phyloP scores from a whole-genome alignment of 331 rosid genomes.

The Spiraea crenata region DNA sequence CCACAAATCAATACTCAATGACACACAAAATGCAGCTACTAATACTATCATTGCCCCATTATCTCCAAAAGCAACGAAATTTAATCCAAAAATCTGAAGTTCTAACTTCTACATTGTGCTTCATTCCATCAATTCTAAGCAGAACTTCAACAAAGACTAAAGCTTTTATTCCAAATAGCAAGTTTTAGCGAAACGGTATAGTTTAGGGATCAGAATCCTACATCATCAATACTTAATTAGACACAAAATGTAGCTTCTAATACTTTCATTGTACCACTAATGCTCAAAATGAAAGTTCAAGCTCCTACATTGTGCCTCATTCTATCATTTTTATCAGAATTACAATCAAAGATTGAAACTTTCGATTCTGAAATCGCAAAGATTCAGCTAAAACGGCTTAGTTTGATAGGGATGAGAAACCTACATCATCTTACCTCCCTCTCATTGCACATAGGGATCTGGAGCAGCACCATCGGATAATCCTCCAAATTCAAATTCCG shows the following conservation, averaged over 20 bases:
- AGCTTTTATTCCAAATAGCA: no score
- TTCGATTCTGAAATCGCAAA: no score
- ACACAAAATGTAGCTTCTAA: no score
- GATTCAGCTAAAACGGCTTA: background rate
- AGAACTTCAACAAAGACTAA: no score
- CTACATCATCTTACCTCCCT: slow-evolving; percentile 98
- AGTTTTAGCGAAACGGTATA: no score
- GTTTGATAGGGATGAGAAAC: slow-evolving; percentile 44
- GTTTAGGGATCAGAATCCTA: no score
- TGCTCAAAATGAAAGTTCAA: background rate
- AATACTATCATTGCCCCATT: background rate
- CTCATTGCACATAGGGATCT: slow-evolving; percentile 99
- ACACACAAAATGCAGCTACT: background rate
- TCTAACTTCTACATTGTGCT: background rate
- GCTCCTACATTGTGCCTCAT: background rate
- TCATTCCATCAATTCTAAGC: no score
- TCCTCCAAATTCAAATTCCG: slow-evolving; percentile 51
- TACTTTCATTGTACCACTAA: no score
- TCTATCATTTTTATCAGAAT: background rate
- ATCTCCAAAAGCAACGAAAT: background rate
- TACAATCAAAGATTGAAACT: background rate
- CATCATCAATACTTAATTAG: no score
- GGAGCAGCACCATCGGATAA: slow-evolving; percentile 88
- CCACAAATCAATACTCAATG: slow-evolving; percentile 21
- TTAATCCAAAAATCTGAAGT: background rate